Evolutionary conservation across 495 filamentous ascomycete genomes (phyloP), one percentile per base, ranked within the genome.

Genomic region (Stereocaulon alpinum): DNA sequence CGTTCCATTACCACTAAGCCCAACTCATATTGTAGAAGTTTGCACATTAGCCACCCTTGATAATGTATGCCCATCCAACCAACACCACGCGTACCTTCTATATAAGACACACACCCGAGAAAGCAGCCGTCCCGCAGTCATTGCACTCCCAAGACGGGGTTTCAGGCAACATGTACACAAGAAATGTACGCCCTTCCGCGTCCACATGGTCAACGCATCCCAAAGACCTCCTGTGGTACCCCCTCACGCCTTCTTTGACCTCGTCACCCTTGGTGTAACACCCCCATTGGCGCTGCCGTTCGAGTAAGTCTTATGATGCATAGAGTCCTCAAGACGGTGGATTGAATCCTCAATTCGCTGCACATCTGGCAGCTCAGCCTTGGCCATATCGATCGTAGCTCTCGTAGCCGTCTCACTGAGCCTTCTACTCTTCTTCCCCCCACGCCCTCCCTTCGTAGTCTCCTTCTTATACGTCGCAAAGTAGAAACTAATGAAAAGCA

Each of bases 401-500:
- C 76, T 73, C 59, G 72, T 74, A 68, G 75, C 70, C 62, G 77
- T 75, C 75, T 82, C 71, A 68, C 78, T 66, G 62, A 75, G 68
- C 59, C 77, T 73, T 48, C 79, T 69, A 52, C 74, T 70, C 67
- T 71, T 52, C 58, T 43, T 64, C 24, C 62, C 44, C 17, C 62
- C 58, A 51, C 27, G 64, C 43, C 65, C 55, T 29, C 63, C 62
- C 55, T 65, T 64, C 65, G 77, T 71, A 78, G 87, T 89, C 67
- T 81, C 80, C 82, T 94, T 95, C 74, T 87, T 90, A 78, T 98
- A 98, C 57, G 93, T 98, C 51, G 89, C 89, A 63, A 94, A 77
- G 81, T 98, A 98, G 86, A 98, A 98, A 53, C 86, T 90, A 77
- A 98, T 95, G 82, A 98, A 98, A 59, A 98, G 87, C 63, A 96